phyloP scores from a whole-genome alignment of 139 green algal genomes.

The Haematococcus lacustris region DNA sequence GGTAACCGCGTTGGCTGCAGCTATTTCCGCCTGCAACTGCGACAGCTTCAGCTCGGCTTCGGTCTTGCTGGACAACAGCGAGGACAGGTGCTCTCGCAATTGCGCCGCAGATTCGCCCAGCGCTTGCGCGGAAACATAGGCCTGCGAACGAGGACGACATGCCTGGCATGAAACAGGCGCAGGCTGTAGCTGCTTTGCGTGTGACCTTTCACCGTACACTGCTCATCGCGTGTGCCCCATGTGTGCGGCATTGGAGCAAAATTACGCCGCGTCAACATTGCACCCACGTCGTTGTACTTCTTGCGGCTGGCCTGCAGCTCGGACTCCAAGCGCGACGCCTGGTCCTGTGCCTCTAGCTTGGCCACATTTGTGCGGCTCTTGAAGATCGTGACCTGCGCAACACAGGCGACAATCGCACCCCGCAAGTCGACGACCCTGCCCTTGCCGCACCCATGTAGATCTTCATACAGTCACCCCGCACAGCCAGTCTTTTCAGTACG shows the following conservation, averaged over 20 bases:
- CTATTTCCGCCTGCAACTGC: constrained; percentile 22
- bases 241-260: too few species aligned
- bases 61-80: constrained; percentile 14
- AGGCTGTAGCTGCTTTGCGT: neutral
- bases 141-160: constrained; percentile 18
- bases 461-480: too few species aligned
- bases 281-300: constrained; percentile 36
- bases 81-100: constrained; percentile 14
- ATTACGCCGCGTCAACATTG: too few species aligned
- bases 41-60: constrained; percentile 24
- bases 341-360: constrained; percentile 51
- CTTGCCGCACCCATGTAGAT: too few species aligned
- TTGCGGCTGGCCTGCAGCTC: constrained; percentile 32
- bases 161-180: neutral
- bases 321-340: constrained; percentile 27
- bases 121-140: constrained; percentile 14
- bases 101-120: constrained; percentile 2
- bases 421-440: too few species aligned
- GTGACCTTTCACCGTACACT: neutral
- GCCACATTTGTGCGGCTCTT: constrained; percentile 53
- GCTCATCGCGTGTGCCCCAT: too few species aligned
- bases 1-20: neutral
- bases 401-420: too few species aligned
- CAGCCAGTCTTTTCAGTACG: too few species aligned
- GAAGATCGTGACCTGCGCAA: constrained; percentile 65